Base-by-base conservation (phyloP, 1,139 yeast genomes). In the Yamadazyma dushanensis region DNA sequence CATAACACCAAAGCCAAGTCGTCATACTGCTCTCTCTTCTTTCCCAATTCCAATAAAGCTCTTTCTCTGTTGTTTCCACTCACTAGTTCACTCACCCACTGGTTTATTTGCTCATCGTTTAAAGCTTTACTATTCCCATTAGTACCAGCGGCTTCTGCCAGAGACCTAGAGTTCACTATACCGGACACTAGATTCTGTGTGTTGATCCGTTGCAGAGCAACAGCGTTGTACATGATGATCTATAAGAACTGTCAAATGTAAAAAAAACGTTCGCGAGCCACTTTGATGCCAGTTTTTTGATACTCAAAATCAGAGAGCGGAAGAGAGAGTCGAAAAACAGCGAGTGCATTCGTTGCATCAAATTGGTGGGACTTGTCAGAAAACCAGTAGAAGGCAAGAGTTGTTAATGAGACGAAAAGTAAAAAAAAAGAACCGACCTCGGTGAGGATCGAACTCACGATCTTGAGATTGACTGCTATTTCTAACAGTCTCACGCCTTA, bases 1-100 rank as follows among this genome's bases (percentile, higher is more conserved):
- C 98, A 92, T 41, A 92, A 68, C 5, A 90, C 95, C 30, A 89
- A 64, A 1, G 98, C 97, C 45, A 92, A 72, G 55, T 92, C 97
- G 40, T 89, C 97, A 55, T 87, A 90, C 55, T 88, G 92, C 54
- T 92, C 98, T 46, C 98, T 74, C 53, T 89, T 90, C 57, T 92
- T 88, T 7, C 97, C 97, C 34, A 92, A 69, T 56, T 90, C 97
- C 45, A 89, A 64, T 38, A 92, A 69, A 1, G 98, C 97, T 51
- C 92, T 87, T 54, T 92, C 98, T 51, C 95, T 78, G 54, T 86
- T 86, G 26, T 90, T 85, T 1, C 97, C 97, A 39, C 87, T 83
- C 26, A 88, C 89, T 36, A 92, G 70, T 56, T 90, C 97, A 20
- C 84, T 74, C 33, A 92, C 85, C 96, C 97, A 88, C 45, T 82